phyloP scores from a whole-genome alignment of 2,329 filamentous ascomycete genomes.

The Penicillium thymicola region DNA sequence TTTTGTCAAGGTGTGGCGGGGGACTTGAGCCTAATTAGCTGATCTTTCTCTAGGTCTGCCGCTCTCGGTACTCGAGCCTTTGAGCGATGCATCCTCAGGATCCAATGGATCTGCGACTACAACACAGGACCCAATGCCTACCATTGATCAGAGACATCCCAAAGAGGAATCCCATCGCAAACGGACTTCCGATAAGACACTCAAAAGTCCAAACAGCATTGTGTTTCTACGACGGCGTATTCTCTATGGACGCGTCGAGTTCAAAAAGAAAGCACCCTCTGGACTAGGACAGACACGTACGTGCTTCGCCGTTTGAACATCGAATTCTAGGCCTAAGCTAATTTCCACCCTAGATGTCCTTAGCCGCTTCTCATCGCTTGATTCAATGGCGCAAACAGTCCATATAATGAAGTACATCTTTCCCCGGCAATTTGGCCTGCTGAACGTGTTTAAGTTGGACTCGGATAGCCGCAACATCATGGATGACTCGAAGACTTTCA shows the following conservation, averaged over 20 bases:
- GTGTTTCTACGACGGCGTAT: slow-evolving; percentile 77
- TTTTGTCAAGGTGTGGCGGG: not conserved
- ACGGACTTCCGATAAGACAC: not conserved
- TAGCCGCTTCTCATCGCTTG: slow-evolving; percentile 60
- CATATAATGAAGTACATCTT: slow-evolving; percentile 92
- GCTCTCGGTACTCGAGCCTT: slow-evolving; percentile 30
- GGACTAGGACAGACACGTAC: slow-evolving; percentile 79
- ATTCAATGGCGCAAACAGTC: slow-evolving; percentile 52
- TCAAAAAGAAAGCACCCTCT: slow-evolving; percentile 63
- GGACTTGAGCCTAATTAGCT: not conserved
- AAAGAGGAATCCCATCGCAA: not conserved
- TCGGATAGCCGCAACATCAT: slow-evolving; percentile 64
- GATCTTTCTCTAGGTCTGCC: slow-evolving; percentile 25
- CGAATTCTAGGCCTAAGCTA: not conserved
- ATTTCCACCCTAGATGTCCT: slow-evolving; percentile 62
- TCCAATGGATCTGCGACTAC: not conserved
- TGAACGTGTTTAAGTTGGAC: slow-evolving; percentile 82
- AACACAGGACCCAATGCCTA: not conserved
- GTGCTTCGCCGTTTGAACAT: slow-evolving; percentile 31
- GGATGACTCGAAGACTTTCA: slow-evolving; percentile 80
- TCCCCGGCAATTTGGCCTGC: slow-evolving; percentile 80
- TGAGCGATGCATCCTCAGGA: slow-evolving; percentile 11
- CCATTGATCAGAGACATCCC: not conserved
- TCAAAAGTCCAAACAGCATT: slow-evolving; percentile 55
- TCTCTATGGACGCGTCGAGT: slow-evolving; percentile 76